Base-by-base conservation (phyloP, 345 rosid species). In the Eutrema heterophyllum region DNA sequence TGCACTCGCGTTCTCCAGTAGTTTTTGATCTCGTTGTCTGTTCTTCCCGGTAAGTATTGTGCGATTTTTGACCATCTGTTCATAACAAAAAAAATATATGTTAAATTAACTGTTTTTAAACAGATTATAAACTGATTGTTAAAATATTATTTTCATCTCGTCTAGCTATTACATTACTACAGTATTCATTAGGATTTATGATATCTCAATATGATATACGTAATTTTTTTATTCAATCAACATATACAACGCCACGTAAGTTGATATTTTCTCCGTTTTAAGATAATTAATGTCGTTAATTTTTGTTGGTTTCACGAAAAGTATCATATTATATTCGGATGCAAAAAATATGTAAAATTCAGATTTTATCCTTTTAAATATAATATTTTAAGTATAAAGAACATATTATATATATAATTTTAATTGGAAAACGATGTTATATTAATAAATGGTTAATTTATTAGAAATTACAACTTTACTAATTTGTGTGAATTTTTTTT, bases 1-100 rank as follows among this genome's bases (percentile, higher is more conserved):
- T 92, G 97, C 13, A 95, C 99, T n/a, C 99, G 69, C 1, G 99
- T 95, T 74, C 97, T 85, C 98, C 98, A 94, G 30, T 94, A 94
- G 79, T 94, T 94, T 73, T 94, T 94, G 32, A 94, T 94, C 78
- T 94, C 98, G 67, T 94, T 94, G 36, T 94, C 98, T 1, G 98
- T 94, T 67, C 98, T 84, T 33, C 98, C 98, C 0, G 97, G 98
- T 65, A 94, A 76, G 66, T 86, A 86, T 41, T 89, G 96, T 4
- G 98, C 98, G 13, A 94, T 94, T 74, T 91, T 89, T n/a, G 97
- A 91, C 97, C 97, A 94, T 68, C 97, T 94, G 10, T 36, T 7
- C 40, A 48, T 41, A 4, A 38, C 24, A 21, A 39, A 27, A n/a
- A 38, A 2, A 11, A 43, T 54, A 74, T 41, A 43, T n/a, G 9